phyloP scores from a whole-genome alignment of 169 alveolate genomes.

The Eimeria maxima region DNA sequence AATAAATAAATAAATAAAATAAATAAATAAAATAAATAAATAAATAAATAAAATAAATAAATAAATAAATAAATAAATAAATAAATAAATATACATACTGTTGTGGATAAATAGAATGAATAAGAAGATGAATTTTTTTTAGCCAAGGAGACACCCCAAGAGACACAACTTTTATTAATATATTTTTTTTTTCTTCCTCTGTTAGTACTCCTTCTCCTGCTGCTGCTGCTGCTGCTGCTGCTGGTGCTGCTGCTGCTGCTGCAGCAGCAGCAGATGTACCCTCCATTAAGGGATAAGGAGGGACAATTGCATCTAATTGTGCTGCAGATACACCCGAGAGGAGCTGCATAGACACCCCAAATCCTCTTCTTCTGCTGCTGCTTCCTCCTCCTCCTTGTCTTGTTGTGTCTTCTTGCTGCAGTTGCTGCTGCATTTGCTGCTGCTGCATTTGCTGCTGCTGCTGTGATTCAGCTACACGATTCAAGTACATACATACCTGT shows the following conservation, averaged over 20 bases:
- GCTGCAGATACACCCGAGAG: conserved; percentile 35
- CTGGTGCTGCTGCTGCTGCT: conserved; percentile 13
- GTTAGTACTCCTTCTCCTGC: not conserved
- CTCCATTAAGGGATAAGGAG: not conserved
- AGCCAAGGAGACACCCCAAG: conserved; percentile 65
- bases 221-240: not conserved
- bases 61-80: no score
- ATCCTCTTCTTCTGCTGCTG: not conserved
- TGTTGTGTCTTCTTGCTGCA: not conserved
- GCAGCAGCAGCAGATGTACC: not conserved
- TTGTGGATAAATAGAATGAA: not conserved
- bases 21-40: no score
- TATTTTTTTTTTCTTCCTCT: conserved; percentile 5
- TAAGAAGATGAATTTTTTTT: conserved; percentile 21
- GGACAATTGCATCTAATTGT: not conserved
- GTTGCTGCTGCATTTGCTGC: conserved; percentile 14
- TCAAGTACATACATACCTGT: not conserved
- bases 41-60: no score
- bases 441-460: not conserved
- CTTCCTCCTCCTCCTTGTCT: not conserved
- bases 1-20: no score
- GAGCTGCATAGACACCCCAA: not conserved
- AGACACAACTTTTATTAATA: not conserved
- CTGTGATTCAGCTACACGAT: not conserved
- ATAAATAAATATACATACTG: not conserved